Evolutionary conservation across 2,329 filamentous ascomycete species (phyloP).

Genomic region (Apiospora rasikravindrae): DNA sequence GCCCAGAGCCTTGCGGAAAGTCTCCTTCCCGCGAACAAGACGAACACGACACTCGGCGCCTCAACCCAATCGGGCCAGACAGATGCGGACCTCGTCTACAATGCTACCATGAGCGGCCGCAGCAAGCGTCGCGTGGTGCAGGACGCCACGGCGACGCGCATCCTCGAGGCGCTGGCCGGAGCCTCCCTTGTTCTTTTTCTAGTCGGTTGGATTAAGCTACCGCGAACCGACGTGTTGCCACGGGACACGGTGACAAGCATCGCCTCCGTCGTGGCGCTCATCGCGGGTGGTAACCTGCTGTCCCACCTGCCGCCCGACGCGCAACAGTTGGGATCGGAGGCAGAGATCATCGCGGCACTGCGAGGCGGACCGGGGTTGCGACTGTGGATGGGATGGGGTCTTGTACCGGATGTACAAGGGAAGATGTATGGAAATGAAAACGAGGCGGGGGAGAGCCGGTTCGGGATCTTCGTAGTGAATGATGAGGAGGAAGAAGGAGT

Average conservation of each 20-base stretch:
- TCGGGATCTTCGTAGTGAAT: background rate
- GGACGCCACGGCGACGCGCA: background rate
- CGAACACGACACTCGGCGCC: no score
- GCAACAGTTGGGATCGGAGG: background rate
- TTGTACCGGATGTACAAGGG: background rate
- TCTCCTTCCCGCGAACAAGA: no score
- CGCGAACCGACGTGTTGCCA: background rate
- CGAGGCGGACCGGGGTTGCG: background rate
- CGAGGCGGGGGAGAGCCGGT: background rate
- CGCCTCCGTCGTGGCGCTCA: background rate
- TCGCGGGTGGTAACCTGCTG: background rate
- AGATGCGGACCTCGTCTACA: background rate
- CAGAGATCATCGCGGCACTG: no score
- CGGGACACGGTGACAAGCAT: background rate
- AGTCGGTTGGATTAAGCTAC: background rate
- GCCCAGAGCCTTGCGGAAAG: no score
- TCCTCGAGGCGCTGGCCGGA: background rate
- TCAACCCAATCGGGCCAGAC: no score
- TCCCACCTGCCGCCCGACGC: background rate
- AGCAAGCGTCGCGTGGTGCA: background rate
- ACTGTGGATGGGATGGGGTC: background rate
- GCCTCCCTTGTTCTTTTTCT: background rate
- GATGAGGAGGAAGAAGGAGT: background rate
- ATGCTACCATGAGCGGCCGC: background rate
- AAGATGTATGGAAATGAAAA: background rate